A percentile compares a stretch with the other conserved stretches of the same genome.
phyloP scores from a whole-genome alignment of 2,329 filamentous ascomycete genomes.

The Beauveria brongniartii region DNA sequence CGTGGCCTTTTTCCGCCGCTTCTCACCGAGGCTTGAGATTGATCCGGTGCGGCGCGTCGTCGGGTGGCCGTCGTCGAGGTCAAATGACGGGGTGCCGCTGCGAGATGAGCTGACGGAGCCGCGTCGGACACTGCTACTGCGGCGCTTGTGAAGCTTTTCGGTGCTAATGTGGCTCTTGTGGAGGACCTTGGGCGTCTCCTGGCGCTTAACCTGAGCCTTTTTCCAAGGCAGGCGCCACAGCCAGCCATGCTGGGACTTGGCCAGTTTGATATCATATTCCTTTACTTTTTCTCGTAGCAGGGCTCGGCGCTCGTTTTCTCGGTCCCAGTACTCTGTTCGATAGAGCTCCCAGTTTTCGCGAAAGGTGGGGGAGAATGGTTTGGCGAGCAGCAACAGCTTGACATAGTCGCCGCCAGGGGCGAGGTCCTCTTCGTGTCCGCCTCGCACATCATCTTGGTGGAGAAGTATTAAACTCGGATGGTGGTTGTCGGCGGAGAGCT shows the following conservation, averaged over 20 bases:
- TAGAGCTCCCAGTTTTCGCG: constrained; percentile 96
- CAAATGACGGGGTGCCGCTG: constrained; percentile 40
- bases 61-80: constrained; percentile 34
- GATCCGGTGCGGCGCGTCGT: constrained; percentile 38
- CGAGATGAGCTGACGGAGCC: constrained; percentile 44
- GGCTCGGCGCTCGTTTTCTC: constrained; percentile 82
- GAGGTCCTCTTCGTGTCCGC: constrained; percentile 80
- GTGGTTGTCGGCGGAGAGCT: constrained; percentile 33
- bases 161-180: constrained; percentile 33
- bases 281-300: constrained; percentile 63
- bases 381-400: constrained; percentile 81
- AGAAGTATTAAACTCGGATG: constrained; percentile 35
- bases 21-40: constrained; percentile 39
- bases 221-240: constrained; percentile 80
- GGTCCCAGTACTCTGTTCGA: constrained; percentile 91
- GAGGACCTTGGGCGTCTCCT: constrained; percentile 29
- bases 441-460: constrained; percentile 50
- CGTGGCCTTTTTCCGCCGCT: constrained; percentile 43
- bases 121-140: constrained; percentile 45
- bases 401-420: constrained; percentile 85
- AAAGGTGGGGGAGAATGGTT: constrained; percentile 91
- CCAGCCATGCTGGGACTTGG: constrained; percentile 62
- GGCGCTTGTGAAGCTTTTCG: constrained; percentile 39
- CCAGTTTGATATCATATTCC: constrained; percentile 58
- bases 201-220: constrained; percentile 23